Evolutionary conservation across 2,329 filamentous ascomycete species (phyloP).

Genomic region (Fusarium udum): DNA sequence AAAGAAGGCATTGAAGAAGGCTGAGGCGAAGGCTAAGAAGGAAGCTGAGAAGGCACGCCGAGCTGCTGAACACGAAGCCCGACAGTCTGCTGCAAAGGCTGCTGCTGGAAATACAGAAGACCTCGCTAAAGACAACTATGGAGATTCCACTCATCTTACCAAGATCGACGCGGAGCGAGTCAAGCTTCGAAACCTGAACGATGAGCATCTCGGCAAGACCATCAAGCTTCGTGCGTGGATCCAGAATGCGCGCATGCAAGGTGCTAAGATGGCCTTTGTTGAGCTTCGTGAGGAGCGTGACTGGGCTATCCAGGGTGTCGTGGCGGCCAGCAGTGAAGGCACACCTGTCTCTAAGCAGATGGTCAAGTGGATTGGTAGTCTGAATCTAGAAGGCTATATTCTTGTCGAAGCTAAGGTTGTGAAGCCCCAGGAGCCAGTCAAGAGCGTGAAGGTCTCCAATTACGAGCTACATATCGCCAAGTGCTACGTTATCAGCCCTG

Average conservation of each 20-base stretch:
- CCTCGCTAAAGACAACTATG: constrained; percentile 81
- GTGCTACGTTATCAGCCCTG: constrained; percentile 78
- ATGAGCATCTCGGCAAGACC: constrained; percentile 73
- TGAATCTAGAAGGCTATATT: constrained; percentile 85
- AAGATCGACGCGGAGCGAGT: constrained; percentile 66
- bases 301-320: constrained; percentile 84
- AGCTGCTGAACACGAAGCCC: constrained; percentile 79
- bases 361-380: constrained; percentile 86
- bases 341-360: constrained; percentile 79
- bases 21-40: constrained; percentile 85
- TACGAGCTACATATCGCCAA: constrained; percentile 90
- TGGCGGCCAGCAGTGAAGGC: constrained; percentile 73
- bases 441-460: constrained; percentile 81
- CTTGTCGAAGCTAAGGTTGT: constrained; percentile 82
- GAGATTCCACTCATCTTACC: constrained; percentile 69
- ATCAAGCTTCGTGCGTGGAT: constrained; percentile 83
- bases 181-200: constrained; percentile 70
- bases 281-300: constrained; percentile 80
- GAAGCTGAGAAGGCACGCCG: constrained; percentile 81
- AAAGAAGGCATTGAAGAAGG: constrained; percentile 84
- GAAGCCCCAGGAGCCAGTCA: constrained; percentile 86
- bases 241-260: constrained; percentile 87
- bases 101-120: constrained; percentile 74
- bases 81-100: constrained; percentile 73
- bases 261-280: constrained; percentile 90